Conservation (phyloP, 2,329 filamentous ascomycete genomes). For the Exophiala sp. region DNA sequence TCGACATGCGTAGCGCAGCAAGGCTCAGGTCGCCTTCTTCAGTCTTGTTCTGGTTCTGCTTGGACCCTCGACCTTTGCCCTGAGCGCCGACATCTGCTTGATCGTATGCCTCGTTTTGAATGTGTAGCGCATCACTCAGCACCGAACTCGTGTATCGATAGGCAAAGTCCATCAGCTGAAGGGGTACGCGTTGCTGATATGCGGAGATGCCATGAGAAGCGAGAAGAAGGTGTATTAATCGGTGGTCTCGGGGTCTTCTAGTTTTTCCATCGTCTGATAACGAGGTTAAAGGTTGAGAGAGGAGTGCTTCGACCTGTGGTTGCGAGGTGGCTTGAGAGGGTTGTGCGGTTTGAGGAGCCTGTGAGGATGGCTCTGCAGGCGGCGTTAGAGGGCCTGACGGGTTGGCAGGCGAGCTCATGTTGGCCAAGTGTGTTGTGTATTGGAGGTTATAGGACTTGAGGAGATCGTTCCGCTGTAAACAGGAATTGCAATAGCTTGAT, state of each 20-base stretch:
- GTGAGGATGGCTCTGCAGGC: conserved; percentile 38
- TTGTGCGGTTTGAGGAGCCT: conserved; percentile 25
- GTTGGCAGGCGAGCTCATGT: conserved; percentile 23
- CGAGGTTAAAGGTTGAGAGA: conserved; percentile 41
- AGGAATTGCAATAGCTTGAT: too few relatives aligned
- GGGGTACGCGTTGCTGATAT: conserved; percentile 52
- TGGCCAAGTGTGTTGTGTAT: neutral
- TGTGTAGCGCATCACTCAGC: conserved; percentile 51
- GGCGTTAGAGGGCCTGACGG: conserved; percentile 39
- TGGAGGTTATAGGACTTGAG: too few relatives aligned
- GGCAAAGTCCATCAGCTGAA: conserved; percentile 52
- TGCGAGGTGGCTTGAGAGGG: conserved; percentile 18
- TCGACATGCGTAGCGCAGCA: conserved; percentile 57
- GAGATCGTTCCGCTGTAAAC: too few relatives aligned
- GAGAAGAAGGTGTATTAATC: conserved; percentile 50
- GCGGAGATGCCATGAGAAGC: conserved; percentile 47
- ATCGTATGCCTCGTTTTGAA: conserved; percentile 49
- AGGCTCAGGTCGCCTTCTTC: conserved; percentile 55
- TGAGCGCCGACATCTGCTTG: conserved; percentile 36
- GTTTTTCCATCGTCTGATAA: conserved; percentile 46
- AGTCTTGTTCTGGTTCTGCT: conserved; percentile 34
- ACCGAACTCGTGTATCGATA: conserved; percentile 54
- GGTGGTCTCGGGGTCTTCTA: conserved; percentile 48
- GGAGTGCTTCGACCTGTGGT: conserved; percentile 30
- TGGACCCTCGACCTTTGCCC: conserved; percentile 31